Conservation (phyloP, 768 basidiomycete species). For the Hygrophorus russula region DNA sequence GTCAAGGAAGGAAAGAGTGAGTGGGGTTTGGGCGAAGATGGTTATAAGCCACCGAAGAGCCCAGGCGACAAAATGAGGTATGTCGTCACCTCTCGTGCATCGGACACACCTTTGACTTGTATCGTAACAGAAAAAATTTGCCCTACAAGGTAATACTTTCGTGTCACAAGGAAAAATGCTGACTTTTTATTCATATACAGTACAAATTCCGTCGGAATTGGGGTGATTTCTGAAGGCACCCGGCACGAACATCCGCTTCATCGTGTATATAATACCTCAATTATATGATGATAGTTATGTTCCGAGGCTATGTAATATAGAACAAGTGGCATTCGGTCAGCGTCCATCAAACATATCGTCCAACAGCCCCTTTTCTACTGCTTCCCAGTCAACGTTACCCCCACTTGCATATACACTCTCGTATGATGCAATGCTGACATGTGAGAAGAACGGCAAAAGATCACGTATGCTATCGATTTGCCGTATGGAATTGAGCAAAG, state of each 20-base stretch:
- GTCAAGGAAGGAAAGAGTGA: slow-evolving; percentile 40
- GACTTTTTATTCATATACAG: slow-evolving; percentile 54
- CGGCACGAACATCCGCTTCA: background rate
- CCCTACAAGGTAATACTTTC: slow-evolving; percentile 69
- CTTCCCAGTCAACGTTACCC: slow-evolving; percentile 81
- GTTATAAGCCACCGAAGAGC: slow-evolving; percentile 65
- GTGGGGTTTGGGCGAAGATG: slow-evolving; percentile 62
- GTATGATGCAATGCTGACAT: slow-evolving; percentile 80
- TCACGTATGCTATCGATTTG: slow-evolving; percentile 80
- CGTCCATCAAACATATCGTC: slow-evolving; percentile 87
- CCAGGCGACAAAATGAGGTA: slow-evolving; percentile 68
- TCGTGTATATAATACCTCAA: background rate
- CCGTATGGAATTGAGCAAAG: slow-evolving; percentile 55
- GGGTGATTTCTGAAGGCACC: slow-evolving; percentile 59
- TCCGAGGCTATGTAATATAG: background rate
- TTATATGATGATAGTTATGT: too few relatives aligned
- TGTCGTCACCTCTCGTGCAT: slow-evolving; percentile 9
- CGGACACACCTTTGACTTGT: slow-evolving; percentile 2
- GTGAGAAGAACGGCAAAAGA: slow-evolving; percentile 83
- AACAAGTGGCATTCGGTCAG: background rate
- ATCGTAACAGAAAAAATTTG: slow-evolving; percentile 48
- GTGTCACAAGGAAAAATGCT: slow-evolving; percentile 6
- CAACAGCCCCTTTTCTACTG: slow-evolving; percentile 71
- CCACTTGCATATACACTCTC: slow-evolving; percentile 82
- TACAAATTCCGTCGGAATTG: slow-evolving; percentile 84